These are phyloP conservation scores for Mycena floridula DNA, from an alignment of 768 basidiomycete species.

Conservation along the genomic window DNA sequence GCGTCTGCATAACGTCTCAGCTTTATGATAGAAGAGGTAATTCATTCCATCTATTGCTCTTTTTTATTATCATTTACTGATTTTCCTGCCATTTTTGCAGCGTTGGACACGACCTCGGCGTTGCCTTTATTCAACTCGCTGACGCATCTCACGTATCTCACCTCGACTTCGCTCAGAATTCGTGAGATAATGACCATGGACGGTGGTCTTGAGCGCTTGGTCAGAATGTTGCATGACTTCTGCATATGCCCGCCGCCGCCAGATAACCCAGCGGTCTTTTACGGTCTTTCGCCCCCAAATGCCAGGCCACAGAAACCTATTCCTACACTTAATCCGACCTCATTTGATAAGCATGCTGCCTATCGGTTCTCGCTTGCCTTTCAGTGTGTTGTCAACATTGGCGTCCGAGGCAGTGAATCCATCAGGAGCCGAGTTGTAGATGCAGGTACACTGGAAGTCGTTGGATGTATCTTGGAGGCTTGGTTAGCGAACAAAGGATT, in stretches of 20 bases:
- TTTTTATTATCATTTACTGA: slow-evolving; percentile 4
- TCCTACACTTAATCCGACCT: slow-evolving; percentile 60
- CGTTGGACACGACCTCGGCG: slow-evolving; percentile 48
- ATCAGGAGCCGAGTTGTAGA: slow-evolving; percentile 91
- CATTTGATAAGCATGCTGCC: slow-evolving; percentile 78
- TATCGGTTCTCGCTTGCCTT: slow-evolving; percentile 91
- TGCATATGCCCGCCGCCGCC: slow-evolving; percentile 79
- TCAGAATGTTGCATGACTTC: slow-evolving; percentile 86
- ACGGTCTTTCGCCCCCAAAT: slow-evolving; percentile 68
- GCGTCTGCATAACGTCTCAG: slow-evolving; percentile 90
- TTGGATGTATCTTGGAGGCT: slow-evolving; percentile 88
- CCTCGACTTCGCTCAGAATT: slow-evolving; percentile 94
- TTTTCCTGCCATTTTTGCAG: slow-evolving; percentile 22
- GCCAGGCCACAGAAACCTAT: slow-evolving; percentile 46
- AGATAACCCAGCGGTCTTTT: slow-evolving; percentile 69
- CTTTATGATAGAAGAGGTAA: slow-evolving; percentile 91
- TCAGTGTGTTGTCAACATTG: slow-evolving; percentile 96
- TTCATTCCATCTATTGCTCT: slow-evolving; percentile 17
- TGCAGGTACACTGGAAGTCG: slow-evolving; percentile 89
- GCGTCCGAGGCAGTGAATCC: slow-evolving; percentile 89
- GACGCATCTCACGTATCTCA: slow-evolving; percentile 93
- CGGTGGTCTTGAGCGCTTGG: slow-evolving; percentile 93
- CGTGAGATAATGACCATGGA: slow-evolving; percentile 98
- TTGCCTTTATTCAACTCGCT: slow-evolving; percentile 88
- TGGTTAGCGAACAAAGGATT: slow-evolving; percentile 90